These are phyloP conservation scores for Phlyctochytrium arcticum DNA, from an alignment of 192 early-diverging fungal genomes.

Conservation along the genomic window DNA sequence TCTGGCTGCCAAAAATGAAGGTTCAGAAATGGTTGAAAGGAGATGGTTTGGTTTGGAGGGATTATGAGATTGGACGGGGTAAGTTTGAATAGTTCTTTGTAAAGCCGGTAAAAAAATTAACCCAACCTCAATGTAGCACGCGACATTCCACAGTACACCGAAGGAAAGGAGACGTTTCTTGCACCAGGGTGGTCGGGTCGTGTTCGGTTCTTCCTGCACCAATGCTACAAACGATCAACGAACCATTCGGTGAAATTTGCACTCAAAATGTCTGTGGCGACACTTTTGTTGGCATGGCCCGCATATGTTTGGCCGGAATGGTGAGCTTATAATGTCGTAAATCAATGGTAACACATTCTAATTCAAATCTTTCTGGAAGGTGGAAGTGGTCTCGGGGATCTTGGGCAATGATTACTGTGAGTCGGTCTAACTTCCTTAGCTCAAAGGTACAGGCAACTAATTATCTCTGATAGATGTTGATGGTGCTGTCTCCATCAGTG, in stretches of 20 bases:
- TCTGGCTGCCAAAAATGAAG: conserved; percentile 20
- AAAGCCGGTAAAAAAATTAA: not conserved
- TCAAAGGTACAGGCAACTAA: no score
- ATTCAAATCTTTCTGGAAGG: not conserved
- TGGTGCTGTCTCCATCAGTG: conserved; percentile 81
- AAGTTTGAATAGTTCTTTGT: not conserved
- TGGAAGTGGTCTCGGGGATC: conserved; percentile 53
- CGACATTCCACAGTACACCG: conserved; percentile 20
- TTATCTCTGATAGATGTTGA: conserved; percentile 37
- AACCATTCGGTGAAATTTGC: conserved; percentile 9
- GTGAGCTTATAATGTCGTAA: conserved; percentile 1
- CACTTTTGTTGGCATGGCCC: conserved; percentile 12
- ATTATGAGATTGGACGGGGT: not conserved
- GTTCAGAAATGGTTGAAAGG: conserved; percentile 10
- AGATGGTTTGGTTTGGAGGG: not conserved
- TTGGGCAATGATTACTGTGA: conserved; percentile 73
- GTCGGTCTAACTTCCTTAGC: no score
- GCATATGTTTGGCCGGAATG: conserved; percentile 18
- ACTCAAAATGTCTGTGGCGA: conserved; percentile 19
- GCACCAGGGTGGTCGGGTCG: conserved; percentile 8
- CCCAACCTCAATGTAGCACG: conserved; percentile 1
- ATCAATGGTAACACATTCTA: not conserved
- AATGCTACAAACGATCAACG: not conserved
- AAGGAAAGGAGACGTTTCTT: conserved; percentile 21
- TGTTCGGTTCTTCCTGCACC: conserved; percentile 3